Conservation (phyloP, 192 early-diverging fungal species). For the Coemansia sp. region DNA sequence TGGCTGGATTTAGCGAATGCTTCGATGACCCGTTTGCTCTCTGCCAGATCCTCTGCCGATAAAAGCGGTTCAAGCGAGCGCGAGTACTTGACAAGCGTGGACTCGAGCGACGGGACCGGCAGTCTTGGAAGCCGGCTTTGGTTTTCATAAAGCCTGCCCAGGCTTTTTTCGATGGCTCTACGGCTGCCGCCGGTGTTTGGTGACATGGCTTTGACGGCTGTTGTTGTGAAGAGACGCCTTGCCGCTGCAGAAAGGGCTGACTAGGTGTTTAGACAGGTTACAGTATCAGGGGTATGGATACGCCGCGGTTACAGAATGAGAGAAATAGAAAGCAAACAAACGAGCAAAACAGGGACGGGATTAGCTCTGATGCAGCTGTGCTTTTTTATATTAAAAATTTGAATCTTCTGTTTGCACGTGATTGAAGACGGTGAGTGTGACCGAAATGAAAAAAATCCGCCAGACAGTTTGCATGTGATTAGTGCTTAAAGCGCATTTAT, state of each 20-base stretch:
- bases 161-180: background rate
- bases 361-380: no score
- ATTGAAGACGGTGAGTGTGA: background rate
- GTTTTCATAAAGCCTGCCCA: constrained; percentile 64
- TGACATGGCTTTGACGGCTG: constrained; percentile 5
- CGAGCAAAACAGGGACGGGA: background rate
- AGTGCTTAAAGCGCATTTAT: background rate
- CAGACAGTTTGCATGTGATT: background rate
- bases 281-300: no score
- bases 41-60: constrained; percentile 62
- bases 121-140: constrained; percentile 76
- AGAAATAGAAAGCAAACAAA: background rate
- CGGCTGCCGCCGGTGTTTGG: constrained; percentile 10
- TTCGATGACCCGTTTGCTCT: constrained; percentile 62
- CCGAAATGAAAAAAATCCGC: background rate
- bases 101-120: constrained; percentile 79
- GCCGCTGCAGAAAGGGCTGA: background rate
- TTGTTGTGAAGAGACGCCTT: background rate
- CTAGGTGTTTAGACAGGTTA: no score
- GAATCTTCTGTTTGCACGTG: background rate
- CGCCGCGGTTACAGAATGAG: no score
- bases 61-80: constrained; percentile 72
- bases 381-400: background rate
- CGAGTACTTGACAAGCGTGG: constrained; percentile 80
- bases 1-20: constrained; percentile 77